Evolutionary conservation across 1,284 basidiomycete species (phyloP).

Genomic region (Gomphus sp.): DNA sequence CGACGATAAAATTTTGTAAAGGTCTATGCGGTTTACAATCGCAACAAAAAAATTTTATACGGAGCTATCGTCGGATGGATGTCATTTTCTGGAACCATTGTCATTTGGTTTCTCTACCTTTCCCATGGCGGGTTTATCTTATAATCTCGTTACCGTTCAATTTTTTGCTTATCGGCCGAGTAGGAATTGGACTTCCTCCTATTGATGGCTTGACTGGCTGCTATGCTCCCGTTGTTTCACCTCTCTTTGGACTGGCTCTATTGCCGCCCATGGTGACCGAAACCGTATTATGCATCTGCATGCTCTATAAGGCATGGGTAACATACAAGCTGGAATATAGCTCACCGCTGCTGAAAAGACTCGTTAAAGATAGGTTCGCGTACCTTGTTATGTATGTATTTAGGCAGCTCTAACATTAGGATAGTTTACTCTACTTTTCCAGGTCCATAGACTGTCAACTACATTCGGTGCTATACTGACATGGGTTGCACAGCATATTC

Average conservation of each 20-base stretch:
- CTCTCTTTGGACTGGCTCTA: background rate
- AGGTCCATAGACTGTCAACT: too few species aligned
- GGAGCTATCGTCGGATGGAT: conserved; percentile 5
- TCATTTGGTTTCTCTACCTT: too few species aligned
- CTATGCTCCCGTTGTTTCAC: background rate
- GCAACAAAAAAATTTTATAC: conserved; percentile 8
- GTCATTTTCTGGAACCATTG: background rate
- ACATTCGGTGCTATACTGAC: too few species aligned
- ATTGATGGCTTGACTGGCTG: background rate
- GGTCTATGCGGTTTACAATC: conserved; percentile 17
- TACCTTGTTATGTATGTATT: background rate
- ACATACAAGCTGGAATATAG: background rate
- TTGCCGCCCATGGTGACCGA: background rate
- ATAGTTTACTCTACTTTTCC: too few species aligned
- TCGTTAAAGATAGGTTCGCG: background rate
- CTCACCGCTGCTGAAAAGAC: background rate
- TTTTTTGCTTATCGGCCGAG: too few species aligned
- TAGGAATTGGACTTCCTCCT: too few species aligned
- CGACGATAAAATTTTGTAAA: background rate
- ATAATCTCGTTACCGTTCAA: background rate
- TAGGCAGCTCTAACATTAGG: too few species aligned
- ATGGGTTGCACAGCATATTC: too few species aligned
- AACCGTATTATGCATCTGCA: background rate
- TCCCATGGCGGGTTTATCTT: background rate
- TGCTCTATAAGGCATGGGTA: too few species aligned